Evolutionary conservation across 1,284 basidiomycete genomes (phyloP).

Genomic region (Irpex lacteus): DNA sequence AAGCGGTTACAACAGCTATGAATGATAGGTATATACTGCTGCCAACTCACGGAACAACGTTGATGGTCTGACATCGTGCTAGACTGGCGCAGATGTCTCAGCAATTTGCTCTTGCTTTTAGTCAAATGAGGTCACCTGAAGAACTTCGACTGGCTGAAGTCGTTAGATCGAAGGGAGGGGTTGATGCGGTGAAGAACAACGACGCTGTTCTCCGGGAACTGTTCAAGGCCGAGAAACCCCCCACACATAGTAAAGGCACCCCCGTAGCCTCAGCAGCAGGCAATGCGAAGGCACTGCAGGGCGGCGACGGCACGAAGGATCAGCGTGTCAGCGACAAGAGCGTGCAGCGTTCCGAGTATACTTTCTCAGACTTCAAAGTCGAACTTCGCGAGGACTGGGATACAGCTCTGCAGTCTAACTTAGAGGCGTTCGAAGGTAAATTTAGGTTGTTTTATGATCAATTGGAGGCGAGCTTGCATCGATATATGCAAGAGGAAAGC

Average conservation of each 20-base stretch:
- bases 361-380: slow-evolving; percentile 26
- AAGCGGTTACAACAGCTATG: slow-evolving; percentile 24
- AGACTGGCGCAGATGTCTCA: neutral
- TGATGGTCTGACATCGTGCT: neutral
- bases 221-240: slow-evolving; percentile 4
- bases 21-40: slow-evolving; percentile 18
- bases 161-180: slow-evolving; percentile 18
- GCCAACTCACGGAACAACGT: neutral
- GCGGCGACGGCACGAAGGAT: slow-evolving; percentile 1
- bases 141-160: slow-evolving; percentile 14
- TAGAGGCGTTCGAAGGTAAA: slow-evolving; percentile 25
- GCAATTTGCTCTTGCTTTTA: slow-evolving; percentile 13
- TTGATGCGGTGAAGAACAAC: slow-evolving; percentile 12
- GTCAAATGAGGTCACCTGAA: slow-evolving; percentile 13
- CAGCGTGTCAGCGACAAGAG: slow-evolving; percentile 7
- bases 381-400: slow-evolving; percentile 25
- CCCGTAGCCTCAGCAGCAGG: neutral
- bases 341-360: slow-evolving; percentile 4
- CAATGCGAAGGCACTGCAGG: neutral
- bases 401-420: slow-evolving; percentile 24
- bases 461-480: slow-evolving; percentile 21
- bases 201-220: slow-evolving; percentile 17
- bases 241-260: neutral
- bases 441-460: slow-evolving; percentile 26
- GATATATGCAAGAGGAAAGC: slow-evolving; percentile 21